Evolutionary conservation across 495 filamentous ascomycete genomes (phyloP), one percentile per base, ranked within the genome.

Genomic region (Durotheca rogersii): DNA sequence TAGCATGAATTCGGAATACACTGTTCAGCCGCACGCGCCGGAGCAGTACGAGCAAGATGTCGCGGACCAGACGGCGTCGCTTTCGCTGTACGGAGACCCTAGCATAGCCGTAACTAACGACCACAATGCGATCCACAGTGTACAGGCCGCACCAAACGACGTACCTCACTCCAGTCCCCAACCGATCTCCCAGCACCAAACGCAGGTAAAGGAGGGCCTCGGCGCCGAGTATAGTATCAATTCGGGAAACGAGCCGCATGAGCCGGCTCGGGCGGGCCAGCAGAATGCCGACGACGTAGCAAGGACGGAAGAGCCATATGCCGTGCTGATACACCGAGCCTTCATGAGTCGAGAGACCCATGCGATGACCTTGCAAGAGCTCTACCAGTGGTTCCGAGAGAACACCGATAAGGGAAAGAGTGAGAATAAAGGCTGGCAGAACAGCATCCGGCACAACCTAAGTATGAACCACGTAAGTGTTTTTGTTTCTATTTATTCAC

Each of bases 381-480:
- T 98, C 47, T 98, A 98, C 65, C 71, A 81, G 17, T 98, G 93
- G 88, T 95, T 97, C 61, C 76, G 80, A 17, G 74, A 84, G 14
- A 86, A 95, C 56, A 95, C 89, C 1, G 77, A 80, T 41, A 94
- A 91, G 60, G 82, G 79, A 1, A 84, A 73, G 35, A 76, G 77
- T 29, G 71, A 76, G 11, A 76, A 70, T 19, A 88, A 85, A 60
- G 94, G 91, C 2, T 97, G 94, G 93, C 87, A 93, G 68, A 97
- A 96, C 69, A 96, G 90, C 67, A 93, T 98, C 44, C 83, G 93
- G 5, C 93, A 98, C 61, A 98, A 98, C 60, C 72, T 98, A 0
- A 96, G 90, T 9, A 98, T 98, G 93, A 98, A 98, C 61, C 78
- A 75, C 31, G 93, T 96, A 79, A 67, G 88, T 78, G 9, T 30